Evolutionary conservation across 371 early-diverging fungal species (phyloP).

Genomic region (Mucor piriformis): DNA sequence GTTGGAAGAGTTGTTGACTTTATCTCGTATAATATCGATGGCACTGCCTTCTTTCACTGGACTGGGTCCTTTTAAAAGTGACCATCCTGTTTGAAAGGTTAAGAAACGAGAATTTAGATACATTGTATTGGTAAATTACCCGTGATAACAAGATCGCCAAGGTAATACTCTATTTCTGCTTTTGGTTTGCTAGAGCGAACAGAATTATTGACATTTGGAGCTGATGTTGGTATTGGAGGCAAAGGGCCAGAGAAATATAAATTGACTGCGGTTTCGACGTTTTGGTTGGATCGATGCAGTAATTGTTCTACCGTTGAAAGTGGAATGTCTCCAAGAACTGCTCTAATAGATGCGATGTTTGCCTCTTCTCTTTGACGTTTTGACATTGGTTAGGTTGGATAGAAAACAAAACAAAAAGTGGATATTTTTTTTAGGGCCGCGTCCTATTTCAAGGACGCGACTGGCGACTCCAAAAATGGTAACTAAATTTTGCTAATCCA

Average conservation of each 20-base stretch:
- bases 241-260: conserved; percentile 24
- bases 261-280: conserved; percentile 26
- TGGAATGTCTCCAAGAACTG: conserved; percentile 20
- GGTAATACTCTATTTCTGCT: conserved; percentile 19
- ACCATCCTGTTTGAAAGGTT: conserved; percentile 34
- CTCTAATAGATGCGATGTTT: conserved; percentile 10
- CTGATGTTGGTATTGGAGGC: neutral
- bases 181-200: neutral
- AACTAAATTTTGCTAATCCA: too few relatives aligned
- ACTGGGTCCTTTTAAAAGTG: conserved; percentile 29
- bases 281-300: conserved; percentile 24
- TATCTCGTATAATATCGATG: conserved; percentile 31
- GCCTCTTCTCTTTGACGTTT: conserved; percentile 22
- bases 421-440: too few relatives aligned
- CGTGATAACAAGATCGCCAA: conserved; percentile 40
- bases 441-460: too few relatives aligned
- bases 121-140: conserved; percentile 14
- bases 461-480: too few relatives aligned
- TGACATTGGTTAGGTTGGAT: neutral
- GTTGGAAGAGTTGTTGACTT: neutral
- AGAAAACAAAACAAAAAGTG: too few relatives aligned
- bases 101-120: neutral
- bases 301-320: neutral
- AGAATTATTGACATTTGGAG: neutral
- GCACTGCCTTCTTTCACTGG: conserved; percentile 38